Percentiles rank a stretch among this genome's conserved stretches.
These are phyloP conservation scores for Fusarium euwallaceae DNA, from an alignment of 2,329 filamentous ascomycete species.

Conservation along the genomic window DNA sequence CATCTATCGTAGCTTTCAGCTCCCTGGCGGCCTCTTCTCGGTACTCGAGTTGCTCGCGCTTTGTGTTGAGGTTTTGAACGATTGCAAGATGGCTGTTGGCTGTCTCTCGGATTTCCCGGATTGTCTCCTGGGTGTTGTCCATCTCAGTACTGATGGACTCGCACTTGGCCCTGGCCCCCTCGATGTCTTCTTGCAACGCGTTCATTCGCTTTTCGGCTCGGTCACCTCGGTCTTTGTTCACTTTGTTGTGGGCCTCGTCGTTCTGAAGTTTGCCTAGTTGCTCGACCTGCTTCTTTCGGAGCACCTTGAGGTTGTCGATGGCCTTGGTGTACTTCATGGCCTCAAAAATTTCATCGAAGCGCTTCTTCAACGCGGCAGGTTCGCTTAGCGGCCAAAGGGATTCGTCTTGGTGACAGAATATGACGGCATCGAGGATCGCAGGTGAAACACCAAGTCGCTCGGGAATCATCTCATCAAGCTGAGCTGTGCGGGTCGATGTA, in stretches of 20 bases:
- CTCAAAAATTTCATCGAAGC: constrained; percentile 98
- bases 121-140: constrained; percentile 68
- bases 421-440: constrained; percentile 92
- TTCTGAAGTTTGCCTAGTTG: constrained; percentile 80
- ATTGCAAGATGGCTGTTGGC: constrained; percentile 81
- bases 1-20: constrained; percentile 78
- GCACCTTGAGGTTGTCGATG: constrained; percentile 91
- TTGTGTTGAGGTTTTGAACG: constrained; percentile 80
- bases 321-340: constrained; percentile 97
- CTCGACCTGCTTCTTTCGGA: constrained; percentile 86
- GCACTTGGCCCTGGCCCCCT: constrained; percentile 69
- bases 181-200: constrained; percentile 75
- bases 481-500: constrained; percentile 83
- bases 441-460: constrained; percentile 89
- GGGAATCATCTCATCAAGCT: constrained; percentile 87
- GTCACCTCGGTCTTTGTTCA: constrained; percentile 87
- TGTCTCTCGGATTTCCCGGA: constrained; percentile 77
- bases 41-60: constrained; percentile 79
- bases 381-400: constrained; percentile 97
- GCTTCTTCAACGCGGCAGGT: constrained; percentile 86
- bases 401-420: constrained; percentile 99
- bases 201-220: constrained; percentile 75
- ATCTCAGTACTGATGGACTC: constrained; percentile 71
- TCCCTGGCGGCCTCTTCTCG: constrained; percentile 78
- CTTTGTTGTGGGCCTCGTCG: constrained; percentile 81